Evolutionary conservation across 805 yeast species (phyloP).

Genomic region (Candida coleopterorum): DNA sequence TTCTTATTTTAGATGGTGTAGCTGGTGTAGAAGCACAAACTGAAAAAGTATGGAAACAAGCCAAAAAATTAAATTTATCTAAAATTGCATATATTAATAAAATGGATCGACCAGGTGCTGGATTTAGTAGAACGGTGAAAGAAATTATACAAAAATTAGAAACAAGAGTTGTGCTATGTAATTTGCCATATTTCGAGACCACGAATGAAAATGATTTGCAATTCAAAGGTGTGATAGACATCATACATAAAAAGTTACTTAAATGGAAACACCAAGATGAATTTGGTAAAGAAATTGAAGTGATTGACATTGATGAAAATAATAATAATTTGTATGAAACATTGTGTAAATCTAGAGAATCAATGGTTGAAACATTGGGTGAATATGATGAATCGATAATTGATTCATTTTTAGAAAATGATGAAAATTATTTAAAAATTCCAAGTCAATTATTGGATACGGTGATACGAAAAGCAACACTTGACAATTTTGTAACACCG

Average conservation of each 20-base stretch:
- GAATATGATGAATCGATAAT: conserved; percentile 77
- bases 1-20: conserved; percentile 87
- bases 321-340: conserved; percentile 44
- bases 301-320: conserved; percentile 36
- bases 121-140: conserved; percentile 82
- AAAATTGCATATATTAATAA: conserved; percentile 79
- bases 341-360: conserved; percentile 56
- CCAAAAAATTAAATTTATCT: conserved; percentile 64
- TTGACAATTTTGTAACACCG: conserved; percentile 59
- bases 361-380: conserved; percentile 78
- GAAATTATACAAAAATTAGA: conserved; percentile 74
- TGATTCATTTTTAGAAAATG: conserved; percentile 66
- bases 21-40: conserved; percentile 99
- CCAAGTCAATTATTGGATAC: conserved; percentile 48
- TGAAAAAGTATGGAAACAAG: conserved; percentile 94
- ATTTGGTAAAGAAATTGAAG: conserved; percentile 50
- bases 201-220: conserved; percentile 26
- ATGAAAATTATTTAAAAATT: conserved; percentile 66
- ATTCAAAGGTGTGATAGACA: conserved; percentile 74
- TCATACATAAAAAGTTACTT: conserved; percentile 57
- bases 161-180: conserved; percentile 70
- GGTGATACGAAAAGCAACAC: conserved; percentile 63
- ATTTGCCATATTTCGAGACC: conserved; percentile 62
- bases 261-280: conserved; percentile 41
- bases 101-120: conserved; percentile 97